Percentiles rank a stretch among this genome's conserved stretches.
Conservation (phyloP, 768 basidiomycete genomes). For the Phaffia tasmanica region DNA sequence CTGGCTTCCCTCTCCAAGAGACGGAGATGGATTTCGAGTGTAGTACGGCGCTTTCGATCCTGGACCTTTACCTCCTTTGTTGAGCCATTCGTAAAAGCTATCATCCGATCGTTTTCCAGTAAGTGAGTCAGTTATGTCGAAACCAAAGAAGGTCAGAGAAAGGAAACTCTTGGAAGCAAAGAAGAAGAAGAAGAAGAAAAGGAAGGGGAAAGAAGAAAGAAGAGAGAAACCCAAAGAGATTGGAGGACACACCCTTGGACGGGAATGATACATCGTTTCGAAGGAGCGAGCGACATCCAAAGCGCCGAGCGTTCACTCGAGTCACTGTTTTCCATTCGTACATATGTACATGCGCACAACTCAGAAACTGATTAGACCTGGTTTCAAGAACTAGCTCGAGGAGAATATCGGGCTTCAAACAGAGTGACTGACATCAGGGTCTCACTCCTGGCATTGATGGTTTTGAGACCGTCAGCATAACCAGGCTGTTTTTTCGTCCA, state of each 20-base stretch:
- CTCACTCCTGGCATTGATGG: slow-evolving; percentile 84
- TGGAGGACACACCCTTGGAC: slow-evolving; percentile 53
- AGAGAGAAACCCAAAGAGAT: not conserved
- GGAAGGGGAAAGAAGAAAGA: not conserved
- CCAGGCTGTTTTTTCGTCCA: slow-evolving; percentile 66
- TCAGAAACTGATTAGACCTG: no score
- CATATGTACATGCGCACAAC: no score
- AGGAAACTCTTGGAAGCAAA: no score
- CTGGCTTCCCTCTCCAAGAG: not conserved
- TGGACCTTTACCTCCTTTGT: slow-evolving; percentile 49
- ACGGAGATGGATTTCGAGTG: slow-evolving; percentile 3
- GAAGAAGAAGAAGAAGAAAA: not conserved
- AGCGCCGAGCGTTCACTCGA: slow-evolving; percentile 55
- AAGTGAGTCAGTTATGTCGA: no score
- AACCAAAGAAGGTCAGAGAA: no score
- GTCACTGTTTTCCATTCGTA: slow-evolving; percentile 32
- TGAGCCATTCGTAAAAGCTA: slow-evolving; percentile 93
- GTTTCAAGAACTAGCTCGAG: no score
- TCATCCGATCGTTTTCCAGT: no score
- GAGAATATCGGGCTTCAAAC: not conserved
- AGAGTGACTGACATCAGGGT: slow-evolving; percentile 44
- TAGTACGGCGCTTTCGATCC: slow-evolving; percentile 10
- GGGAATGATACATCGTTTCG: slow-evolving; percentile 70
- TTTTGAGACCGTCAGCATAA: slow-evolving; percentile 50
- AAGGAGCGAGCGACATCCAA: slow-evolving; percentile 71